phyloP scores from a whole-genome alignment of 2,329 filamentous ascomycete species.

The Rasamsonia emersonii region DNA sequence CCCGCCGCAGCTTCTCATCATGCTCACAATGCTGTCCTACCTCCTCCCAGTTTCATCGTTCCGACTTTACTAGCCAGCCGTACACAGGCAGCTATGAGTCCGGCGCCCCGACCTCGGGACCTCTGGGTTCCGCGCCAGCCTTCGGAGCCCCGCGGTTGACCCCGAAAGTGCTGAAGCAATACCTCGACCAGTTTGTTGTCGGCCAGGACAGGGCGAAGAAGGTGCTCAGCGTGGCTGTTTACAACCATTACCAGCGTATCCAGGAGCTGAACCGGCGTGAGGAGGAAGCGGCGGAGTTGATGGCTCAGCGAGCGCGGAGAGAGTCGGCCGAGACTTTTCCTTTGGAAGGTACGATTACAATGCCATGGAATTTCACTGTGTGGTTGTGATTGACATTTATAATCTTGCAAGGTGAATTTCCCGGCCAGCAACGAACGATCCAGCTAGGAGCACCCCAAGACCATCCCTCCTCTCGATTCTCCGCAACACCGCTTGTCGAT shows the following conservation, averaged over 20 bases:
- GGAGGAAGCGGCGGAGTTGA: slow-evolving; percentile 66
- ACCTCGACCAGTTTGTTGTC: slow-evolving; percentile 92
- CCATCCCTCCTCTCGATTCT: slow-evolving; percentile 15
- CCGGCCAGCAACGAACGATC: slow-evolving; percentile 50
- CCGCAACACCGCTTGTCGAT: slow-evolving; percentile 42
- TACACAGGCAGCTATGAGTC: slow-evolving; percentile 57
- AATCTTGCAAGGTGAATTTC: slow-evolving; percentile 47
- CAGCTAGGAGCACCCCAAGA: slow-evolving; percentile 24
- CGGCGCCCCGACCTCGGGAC: slow-evolving; percentile 52
- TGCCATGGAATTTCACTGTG: not conserved
- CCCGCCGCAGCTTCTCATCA: slow-evolving; percentile 17
- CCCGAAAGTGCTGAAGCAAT: slow-evolving; percentile 66
- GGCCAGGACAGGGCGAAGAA: slow-evolving; percentile 91
- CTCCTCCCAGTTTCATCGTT: slow-evolving; percentile 47
- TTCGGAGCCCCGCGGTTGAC: slow-evolving; percentile 53
- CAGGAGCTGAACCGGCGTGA: slow-evolving; percentile 66
- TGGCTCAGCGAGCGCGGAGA: slow-evolving; percentile 61
- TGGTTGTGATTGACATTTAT: not conserved
- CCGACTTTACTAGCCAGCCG: slow-evolving; percentile 55
- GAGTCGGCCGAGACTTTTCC: slow-evolving; percentile 64
- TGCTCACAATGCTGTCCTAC: slow-evolving; percentile 30
- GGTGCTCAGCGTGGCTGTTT: slow-evolving; percentile 83
- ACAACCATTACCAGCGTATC: slow-evolving; percentile 91
- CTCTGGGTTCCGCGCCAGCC: slow-evolving; percentile 50
- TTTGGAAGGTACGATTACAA: slow-evolving; percentile 57